These are phyloP conservation scores for Colletotrichum sp. DNA, from an alignment of 2,329 filamentous ascomycete genomes.

Conservation along the genomic window DNA sequence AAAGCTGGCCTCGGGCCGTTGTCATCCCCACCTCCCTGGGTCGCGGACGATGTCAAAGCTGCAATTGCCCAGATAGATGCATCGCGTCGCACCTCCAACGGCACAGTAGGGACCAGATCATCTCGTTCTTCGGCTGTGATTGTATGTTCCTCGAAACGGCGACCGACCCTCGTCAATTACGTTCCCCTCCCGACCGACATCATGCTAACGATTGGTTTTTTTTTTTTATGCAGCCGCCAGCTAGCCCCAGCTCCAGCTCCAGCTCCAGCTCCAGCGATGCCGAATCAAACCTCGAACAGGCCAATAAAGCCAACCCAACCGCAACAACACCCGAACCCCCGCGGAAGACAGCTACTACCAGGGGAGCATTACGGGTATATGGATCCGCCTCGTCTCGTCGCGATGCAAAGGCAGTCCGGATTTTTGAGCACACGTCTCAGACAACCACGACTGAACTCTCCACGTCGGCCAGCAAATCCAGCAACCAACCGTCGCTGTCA, in stretches of 20 bases:
- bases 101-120: background rate
- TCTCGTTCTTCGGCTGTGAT: background rate
- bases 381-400: background rate
- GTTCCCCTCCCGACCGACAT: background rate
- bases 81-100: background rate
- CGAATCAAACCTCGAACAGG: background rate
- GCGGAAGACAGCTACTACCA: background rate
- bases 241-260: background rate
- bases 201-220: background rate
- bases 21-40: background rate
- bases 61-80: background rate
- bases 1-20: background rate
- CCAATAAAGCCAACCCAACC: background rate
- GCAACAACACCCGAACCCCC: background rate
- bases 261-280: background rate
- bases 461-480: background rate
- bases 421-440: background rate
- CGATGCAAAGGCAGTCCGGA: background rate
- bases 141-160: background rate
- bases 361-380: background rate
- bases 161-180: background rate
- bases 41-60: background rate
- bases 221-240: background rate
- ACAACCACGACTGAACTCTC: background rate
- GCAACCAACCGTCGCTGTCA: background rate